Percentiles rank a stretch among this genome's conserved stretches.
These are phyloP conservation scores for Mucor sp. DNA, from an alignment of 371 early-diverging fungal genomes.

Conservation along the genomic window DNA sequence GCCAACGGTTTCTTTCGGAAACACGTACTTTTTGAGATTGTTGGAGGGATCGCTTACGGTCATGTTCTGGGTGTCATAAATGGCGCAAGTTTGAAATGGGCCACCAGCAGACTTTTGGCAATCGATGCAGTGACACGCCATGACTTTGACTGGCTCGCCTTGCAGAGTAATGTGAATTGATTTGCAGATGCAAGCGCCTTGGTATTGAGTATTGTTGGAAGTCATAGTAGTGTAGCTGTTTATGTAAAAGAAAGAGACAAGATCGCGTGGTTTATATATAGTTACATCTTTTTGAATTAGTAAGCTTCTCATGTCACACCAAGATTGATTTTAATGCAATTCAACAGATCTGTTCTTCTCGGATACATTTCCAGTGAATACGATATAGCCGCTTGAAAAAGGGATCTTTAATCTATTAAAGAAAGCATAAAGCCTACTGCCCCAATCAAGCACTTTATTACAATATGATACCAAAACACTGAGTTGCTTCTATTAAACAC, in stretches of 20 bases:
- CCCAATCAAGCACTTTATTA: not conserved
- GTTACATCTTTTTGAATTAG: not conserved
- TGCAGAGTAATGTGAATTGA: conserved; percentile 14
- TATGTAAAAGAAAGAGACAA: not conserved
- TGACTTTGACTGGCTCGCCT: conserved; percentile 21
- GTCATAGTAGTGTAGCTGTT: not conserved
- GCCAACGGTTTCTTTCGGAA: conserved; percentile 13
- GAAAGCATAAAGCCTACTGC: too few relatives aligned
- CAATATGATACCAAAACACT: too few relatives aligned
- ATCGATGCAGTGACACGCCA: conserved; percentile 28
- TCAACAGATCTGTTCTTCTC: not conserved
- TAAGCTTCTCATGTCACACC: not conserved
- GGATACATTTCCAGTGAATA: not conserved
- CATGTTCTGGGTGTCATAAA: conserved; percentile 16
- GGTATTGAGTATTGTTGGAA: not conserved
- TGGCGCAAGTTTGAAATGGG: conserved; percentile 25
- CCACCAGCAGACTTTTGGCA: conserved; percentile 33
- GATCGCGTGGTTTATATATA: not conserved
- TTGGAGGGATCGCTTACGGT: conserved; percentile 18
- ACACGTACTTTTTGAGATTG: conserved; percentile 20
- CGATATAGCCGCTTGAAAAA: not conserved
- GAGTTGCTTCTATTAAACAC: too few relatives aligned
- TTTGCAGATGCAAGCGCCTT: conserved; percentile 26
- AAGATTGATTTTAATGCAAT: not conserved
- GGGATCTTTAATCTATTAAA: too few relatives aligned